phyloP scores from a whole-genome alignment of 73 alveolate genomes.

The Paramecium sexaurelia region DNA sequence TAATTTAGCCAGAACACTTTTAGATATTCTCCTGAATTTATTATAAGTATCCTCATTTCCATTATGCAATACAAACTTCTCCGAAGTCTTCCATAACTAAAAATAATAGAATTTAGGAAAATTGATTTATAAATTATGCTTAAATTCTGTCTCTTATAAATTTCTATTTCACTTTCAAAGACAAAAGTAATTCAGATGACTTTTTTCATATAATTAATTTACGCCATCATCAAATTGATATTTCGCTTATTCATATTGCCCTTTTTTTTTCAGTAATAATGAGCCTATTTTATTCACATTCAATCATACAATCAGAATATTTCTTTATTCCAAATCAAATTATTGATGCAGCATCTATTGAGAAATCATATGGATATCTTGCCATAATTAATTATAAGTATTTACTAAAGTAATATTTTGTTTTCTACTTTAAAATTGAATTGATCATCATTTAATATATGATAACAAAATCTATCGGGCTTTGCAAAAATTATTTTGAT shows the following conservation, averaged over 20 bases:
- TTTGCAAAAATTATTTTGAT: constrained; percentile 72
- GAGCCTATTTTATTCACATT: constrained; percentile 92
- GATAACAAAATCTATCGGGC: constrained; percentile 81
- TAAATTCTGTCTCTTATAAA: constrained; percentile 78
- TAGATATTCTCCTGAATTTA: constrained; percentile 90
- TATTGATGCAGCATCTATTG: constrained; percentile 79
- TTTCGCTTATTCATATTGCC: constrained; percentile 89
- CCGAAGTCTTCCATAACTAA: constrained; percentile 97
- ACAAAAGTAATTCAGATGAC: constrained; percentile 87
- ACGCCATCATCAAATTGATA: constrained; percentile 94
- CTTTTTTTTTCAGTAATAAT: constrained; percentile 85
- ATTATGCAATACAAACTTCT: constrained; percentile 92
- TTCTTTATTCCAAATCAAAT: constrained; percentile 87
- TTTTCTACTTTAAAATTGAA: constrained; percentile 76
- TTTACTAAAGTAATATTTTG: constrained; percentile 87
- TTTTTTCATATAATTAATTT: constrained; percentile 85
- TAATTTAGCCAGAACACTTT: constrained; percentile 76
- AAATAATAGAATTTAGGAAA: constrained; percentile 86
- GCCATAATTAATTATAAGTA: constrained; percentile 89
- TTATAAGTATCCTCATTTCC: constrained; percentile 94
- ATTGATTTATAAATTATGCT: constrained; percentile 87
- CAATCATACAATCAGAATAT: constrained; percentile 92
- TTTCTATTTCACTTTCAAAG: constrained; percentile 87
- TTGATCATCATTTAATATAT: constrained; percentile 87
- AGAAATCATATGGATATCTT: constrained; percentile 78